Evolutionary conservation across 164 flowering plant genomes (phyloP).

Genomic region (Berberis vulgaris): DNA sequence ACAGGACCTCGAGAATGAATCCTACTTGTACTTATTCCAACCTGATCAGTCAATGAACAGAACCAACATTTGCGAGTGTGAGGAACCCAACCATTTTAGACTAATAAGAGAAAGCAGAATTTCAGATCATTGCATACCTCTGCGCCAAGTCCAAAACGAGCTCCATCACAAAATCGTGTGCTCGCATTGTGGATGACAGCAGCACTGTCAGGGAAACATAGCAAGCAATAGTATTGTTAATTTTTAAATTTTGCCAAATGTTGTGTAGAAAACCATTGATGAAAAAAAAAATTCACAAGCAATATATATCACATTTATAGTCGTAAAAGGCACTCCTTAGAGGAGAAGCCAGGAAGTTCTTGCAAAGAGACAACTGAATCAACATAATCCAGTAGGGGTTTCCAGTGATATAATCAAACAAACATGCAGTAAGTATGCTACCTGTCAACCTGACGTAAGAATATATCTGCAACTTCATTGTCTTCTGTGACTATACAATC

Average conservation of each 20-base stretch:
- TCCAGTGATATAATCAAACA: too few species aligned
- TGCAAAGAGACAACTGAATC: too few species aligned
- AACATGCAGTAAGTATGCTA: slow-evolving; percentile 3
- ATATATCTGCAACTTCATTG: slow-evolving; percentile 55
- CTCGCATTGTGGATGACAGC: slow-evolving; percentile 98
- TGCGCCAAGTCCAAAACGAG: slow-evolving; percentile 96
- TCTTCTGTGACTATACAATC: slow-evolving; percentile 88
- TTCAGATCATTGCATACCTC: slow-evolving; percentile 48
- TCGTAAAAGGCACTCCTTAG: background rate
- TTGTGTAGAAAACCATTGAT: background rate
- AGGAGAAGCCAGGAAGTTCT: too few species aligned
- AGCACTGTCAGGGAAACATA: slow-evolving; percentile 49
- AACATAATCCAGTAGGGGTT: too few species aligned
- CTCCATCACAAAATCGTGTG: slow-evolving; percentile 95
- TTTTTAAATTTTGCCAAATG: background rate
- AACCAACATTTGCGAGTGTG: background rate
- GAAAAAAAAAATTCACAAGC: background rate
- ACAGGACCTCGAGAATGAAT: slow-evolving; percentile 99
- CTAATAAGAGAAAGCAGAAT: background rate
- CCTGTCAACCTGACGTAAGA: slow-evolving; percentile 91
- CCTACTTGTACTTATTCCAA: slow-evolving; percentile 93
- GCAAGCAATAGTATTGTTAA: background rate
- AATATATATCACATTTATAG: background rate
- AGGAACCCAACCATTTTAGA: background rate
- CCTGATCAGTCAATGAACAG: slow-evolving; percentile 34